Conservation (phyloP, 805 yeast species). For the Zygoascus ofunaensis region DNA sequence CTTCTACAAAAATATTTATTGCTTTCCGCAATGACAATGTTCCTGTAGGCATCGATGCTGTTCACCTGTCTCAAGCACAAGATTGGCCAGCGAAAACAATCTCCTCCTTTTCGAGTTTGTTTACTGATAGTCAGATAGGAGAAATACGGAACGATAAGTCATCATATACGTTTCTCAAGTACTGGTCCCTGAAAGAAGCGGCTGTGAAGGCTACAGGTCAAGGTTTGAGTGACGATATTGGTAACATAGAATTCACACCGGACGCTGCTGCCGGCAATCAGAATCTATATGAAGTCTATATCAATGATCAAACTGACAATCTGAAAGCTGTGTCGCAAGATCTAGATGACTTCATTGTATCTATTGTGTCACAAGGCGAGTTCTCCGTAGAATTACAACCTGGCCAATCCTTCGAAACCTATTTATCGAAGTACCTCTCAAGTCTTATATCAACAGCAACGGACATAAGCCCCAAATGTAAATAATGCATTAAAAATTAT, state of each 20-base stretch:
- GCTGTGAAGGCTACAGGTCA: conserved; percentile 58
- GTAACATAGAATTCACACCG: not conserved
- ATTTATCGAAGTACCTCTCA: no score
- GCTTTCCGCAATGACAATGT: not conserved
- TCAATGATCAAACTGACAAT: not conserved
- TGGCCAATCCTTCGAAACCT: no score
- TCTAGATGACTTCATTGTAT: not conserved
- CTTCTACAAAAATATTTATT: not conserved
- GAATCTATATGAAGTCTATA: not conserved
- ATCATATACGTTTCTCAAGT: conserved; percentile 25
- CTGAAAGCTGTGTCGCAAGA: not conserved
- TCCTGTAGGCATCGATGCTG: not conserved
- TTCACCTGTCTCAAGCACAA: not conserved
- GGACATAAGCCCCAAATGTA: no score
- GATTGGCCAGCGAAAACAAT: not conserved
- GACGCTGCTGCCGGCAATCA: not conserved
- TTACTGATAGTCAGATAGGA: not conserved
- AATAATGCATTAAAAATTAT: no score
- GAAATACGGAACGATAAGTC: not conserved
- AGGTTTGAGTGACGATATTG: conserved; percentile 31
- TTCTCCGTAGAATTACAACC: not conserved
- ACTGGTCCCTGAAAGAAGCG: conserved; percentile 78
- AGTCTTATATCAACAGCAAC: no score
- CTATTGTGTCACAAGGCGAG: not conserved
- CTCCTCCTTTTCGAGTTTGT: not conserved